Base-by-base conservation (phyloP, 805 yeast species). In the Wickerhamiella kurtzmanii region DNA sequence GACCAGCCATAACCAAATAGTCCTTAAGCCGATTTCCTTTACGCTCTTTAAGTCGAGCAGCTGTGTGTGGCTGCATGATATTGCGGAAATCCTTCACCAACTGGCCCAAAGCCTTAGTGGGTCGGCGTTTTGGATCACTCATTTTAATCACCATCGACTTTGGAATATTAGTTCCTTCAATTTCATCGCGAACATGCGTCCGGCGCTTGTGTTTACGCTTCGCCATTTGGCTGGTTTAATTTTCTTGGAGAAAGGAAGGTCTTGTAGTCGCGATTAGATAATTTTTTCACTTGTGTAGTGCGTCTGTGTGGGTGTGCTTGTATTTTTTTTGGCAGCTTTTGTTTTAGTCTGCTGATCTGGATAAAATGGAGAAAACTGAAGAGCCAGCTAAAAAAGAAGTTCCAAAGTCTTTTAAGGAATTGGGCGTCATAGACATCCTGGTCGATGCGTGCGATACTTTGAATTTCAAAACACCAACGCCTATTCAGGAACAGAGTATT, bases 1-100 rank as follows among this genome's bases (percentile, higher is more conserved):
- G 97, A 4, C 97, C 97, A 36, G 96, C 84, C 96, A 92, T 88
- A n/a, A 86, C 95, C n/a, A 88, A 75, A 57, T 82, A 92, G 66
- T 89, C 98, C 63, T 82, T 85, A 54, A 92, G 70, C 60, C 79
- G 83, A 64, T 92, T 92, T 37, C 84, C 71, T 61, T 84, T 85
- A 44, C 97, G 72, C 65, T 92, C 98, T 53, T 80, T 74, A 49
- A 92, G 72, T 54, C 78, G 82, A 57, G 86, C 78, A 11, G 97
- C 96, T 2, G 98, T 92, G 59, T 89, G 94, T 13, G 98, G 98
- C 61, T 86, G 92, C 96, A 92, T 87, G 53, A 87, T 76, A 50
- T 75, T 75, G 60, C 98, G 76, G 64, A 88, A 78, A 64, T 92
- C 98, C 50, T 73, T 73, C 18, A 88, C 96, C 47, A 92, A 70